Evolutionary conservation across 1,284 basidiomycete species (phyloP), one percentile per base, ranked within the genome.

Genomic region (Puccinia novopanici): DNA sequence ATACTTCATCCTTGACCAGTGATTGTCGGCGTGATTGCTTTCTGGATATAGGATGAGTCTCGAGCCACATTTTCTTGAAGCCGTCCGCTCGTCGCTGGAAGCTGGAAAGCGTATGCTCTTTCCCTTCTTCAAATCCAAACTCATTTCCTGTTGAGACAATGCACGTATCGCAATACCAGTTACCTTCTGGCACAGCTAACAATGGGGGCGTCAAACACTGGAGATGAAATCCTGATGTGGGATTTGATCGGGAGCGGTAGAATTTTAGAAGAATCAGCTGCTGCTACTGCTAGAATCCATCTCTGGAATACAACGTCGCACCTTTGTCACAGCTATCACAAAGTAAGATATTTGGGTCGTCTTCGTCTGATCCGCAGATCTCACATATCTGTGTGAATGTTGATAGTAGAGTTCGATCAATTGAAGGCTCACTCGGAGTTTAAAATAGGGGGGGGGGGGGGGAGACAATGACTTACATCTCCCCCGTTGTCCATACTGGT

Each of bases 81-180:
- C 92, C 92, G 37, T 89, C 88, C 84, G 98, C 96, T 30, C 96
- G 90, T 54, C 92, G 92, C 84, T 96, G 94, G 87, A 99, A 99
- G 83, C 91, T 94, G 59, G 93, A 90, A 61, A 99, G 89, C 82
- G 91, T 91, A 86, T 99, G 96, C 83, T 98, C 95, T 86, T 98
- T 92, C 76, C 97, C 97, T 84, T 98, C 96, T 84, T 98, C 96
- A 84, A 99, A 99, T 59, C 97, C 97, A 85, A 94, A 99, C 86
- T 98, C 97, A 80, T 94, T 93, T n/a, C 96, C 95, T 0, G 94
- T 97, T 40, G 91, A 92, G 63, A 95, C 90, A 22, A 99, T 88
- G 85, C 97, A 99, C 0, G 91, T 91, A 83, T 93, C 93, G 86
- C 97, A 99, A 86, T 91, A 98, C 96, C 97, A 99, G 40, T 80